Conservation (phyloP, 345 rosid species). For the Zanthoxylum bungeanum region DNA sequence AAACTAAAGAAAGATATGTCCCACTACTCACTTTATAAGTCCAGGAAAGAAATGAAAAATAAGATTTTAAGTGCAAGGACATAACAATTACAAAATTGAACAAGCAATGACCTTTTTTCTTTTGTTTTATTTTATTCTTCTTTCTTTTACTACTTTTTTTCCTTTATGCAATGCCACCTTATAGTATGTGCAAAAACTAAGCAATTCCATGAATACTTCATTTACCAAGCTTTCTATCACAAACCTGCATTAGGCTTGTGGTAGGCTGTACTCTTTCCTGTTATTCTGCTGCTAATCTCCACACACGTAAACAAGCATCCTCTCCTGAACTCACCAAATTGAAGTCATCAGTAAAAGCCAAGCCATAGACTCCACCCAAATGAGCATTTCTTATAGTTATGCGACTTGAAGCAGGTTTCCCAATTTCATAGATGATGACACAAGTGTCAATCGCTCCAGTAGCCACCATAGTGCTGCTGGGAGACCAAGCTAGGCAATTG, state of each 20-base stretch:
- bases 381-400: conserved; percentile 65
- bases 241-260: neutral
- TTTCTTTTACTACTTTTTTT: neutral
- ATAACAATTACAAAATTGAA: neutral
- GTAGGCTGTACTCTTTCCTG: neutral
- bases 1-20: neutral
- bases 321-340: conserved; percentile 65
- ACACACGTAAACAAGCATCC: conserved; percentile 65
- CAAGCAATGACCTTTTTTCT: neutral
- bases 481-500: conserved; percentile 80
- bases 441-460: conserved; percentile 73
- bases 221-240: neutral
- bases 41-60: neutral
- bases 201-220: neutral
- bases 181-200: neutral
- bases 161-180: neutral
- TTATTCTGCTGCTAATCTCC: conserved; percentile 40
- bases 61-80: too few relatives aligned
- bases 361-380: conserved; percentile 66
- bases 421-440: conserved; percentile 62
- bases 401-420: conserved; percentile 64
- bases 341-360: conserved; percentile 49
- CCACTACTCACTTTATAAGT: neutral
- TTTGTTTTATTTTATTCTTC: neutral
- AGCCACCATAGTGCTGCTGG: conserved; percentile 59